A percentile compares a stretch with the other conserved stretches of the same genome.
Evolutionary conservation across 2,329 filamentous ascomycete genomes (phyloP).

Genomic region (Mariannaea elegans): DNA sequence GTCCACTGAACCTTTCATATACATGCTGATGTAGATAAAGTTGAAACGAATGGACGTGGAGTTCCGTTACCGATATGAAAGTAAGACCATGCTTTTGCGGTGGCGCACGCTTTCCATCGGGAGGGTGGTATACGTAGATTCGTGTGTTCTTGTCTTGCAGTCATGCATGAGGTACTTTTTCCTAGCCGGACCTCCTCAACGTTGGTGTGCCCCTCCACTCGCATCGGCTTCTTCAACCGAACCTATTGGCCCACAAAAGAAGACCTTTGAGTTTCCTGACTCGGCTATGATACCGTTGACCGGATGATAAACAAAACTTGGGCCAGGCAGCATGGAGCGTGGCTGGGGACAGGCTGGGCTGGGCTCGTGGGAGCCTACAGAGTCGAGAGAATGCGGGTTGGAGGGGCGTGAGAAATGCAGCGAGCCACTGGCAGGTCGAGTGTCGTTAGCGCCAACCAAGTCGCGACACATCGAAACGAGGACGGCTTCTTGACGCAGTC

Average conservation of each 20-base stretch:
- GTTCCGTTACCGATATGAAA: not conserved
- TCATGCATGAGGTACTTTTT: not conserved
- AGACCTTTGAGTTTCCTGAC: not conserved
- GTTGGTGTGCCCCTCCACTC: not conserved
- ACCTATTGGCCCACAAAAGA: constrained; percentile 26
- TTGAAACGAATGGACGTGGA: not conserved
- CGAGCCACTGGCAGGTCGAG: constrained; percentile 34
- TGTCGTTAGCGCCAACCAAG: constrained; percentile 46
- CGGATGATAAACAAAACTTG: constrained; percentile 28
- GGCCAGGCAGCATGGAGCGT: constrained; percentile 17
- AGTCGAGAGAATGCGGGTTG: constrained; percentile 6
- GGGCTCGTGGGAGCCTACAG: constrained; percentile 14
- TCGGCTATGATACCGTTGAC: constrained; percentile 23
- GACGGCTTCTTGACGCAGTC: constrained; percentile 57
- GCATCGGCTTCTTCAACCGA: constrained; percentile 1
- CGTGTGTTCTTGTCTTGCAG: not conserved
- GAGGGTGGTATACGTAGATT: not conserved
- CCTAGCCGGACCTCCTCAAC: no score
- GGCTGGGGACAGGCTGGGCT: constrained; percentile 12
- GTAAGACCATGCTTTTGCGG: not conserved
- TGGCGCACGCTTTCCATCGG: not conserved
- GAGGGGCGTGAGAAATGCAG: constrained; percentile 29
- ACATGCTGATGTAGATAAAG: not conserved
- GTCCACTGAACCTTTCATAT: not conserved
- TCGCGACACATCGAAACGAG: constrained; percentile 43